Conservation (phyloP, 73 alveolate species). For the Paramecium biaurelia region DNA sequence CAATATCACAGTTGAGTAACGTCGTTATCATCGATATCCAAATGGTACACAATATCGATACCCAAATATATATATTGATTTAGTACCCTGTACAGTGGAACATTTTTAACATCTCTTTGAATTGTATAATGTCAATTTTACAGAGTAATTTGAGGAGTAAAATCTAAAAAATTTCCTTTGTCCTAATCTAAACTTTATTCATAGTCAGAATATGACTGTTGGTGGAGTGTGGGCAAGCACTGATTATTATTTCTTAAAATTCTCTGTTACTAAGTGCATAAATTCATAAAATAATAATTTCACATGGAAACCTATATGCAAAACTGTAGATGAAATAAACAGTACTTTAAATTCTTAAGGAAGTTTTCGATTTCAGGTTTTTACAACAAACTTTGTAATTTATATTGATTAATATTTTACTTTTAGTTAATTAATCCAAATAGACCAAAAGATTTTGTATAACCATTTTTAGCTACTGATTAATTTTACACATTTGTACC, state of each 20-base stretch:
- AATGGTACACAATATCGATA: slow-evolving; percentile 35
- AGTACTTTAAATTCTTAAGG: neutral
- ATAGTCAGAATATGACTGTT: slow-evolving; percentile 24
- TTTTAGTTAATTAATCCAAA: neutral
- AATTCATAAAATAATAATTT: slow-evolving; percentile 24
- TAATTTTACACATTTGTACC: slow-evolving; percentile 20
- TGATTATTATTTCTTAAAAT: slow-evolving; percentile 27
- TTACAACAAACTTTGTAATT: slow-evolving; percentile 9
- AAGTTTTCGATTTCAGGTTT: slow-evolving; percentile 12
- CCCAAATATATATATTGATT: slow-evolving; percentile 4
- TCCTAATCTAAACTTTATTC: slow-evolving; percentile 8
- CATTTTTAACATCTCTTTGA: slow-evolving; percentile 31
- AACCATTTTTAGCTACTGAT: neutral
- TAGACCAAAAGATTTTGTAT: neutral
- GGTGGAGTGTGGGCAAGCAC: slow-evolving; percentile 37
- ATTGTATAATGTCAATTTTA: neutral
- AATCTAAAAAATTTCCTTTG: slow-evolving; percentile 46
- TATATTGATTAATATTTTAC: neutral
- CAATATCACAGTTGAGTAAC: slow-evolving; percentile 50
- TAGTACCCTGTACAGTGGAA: slow-evolving; percentile 46
- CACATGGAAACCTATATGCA: slow-evolving; percentile 55
- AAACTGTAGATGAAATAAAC: neutral
- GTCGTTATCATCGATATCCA: neutral
- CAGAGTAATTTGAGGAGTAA: neutral
- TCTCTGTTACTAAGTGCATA: slow-evolving; percentile 17